phyloP scores from a whole-genome alignment of 225 moss, liverwort and hornwort genomes.

The Neckera pumila region DNA sequence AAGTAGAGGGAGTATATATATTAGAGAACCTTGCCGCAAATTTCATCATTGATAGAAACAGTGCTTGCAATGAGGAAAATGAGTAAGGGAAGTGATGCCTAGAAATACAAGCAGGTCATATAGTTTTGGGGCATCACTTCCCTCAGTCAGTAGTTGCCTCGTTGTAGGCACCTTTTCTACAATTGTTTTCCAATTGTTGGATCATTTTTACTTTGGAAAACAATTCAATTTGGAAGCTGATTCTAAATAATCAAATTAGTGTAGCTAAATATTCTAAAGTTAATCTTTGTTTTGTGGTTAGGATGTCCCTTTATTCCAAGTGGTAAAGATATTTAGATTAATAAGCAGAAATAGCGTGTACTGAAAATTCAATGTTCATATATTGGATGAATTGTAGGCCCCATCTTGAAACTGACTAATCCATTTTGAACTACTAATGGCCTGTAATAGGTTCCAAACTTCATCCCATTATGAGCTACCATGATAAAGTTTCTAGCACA shows the following conservation, averaged over 20 bases:
- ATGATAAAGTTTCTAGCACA: too few species aligned
- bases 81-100: not conserved
- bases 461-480: too few species aligned
- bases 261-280: accelerated
- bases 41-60: not conserved
- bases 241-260: not conserved
- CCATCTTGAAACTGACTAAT: not conserved
- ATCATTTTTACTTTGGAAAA: too few species aligned
- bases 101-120: accelerated
- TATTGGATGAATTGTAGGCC: not conserved
- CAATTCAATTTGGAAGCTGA: not conserved
- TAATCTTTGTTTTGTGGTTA: not conserved
- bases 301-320: not conserved
- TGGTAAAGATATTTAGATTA: not conserved
- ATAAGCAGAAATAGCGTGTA: too few species aligned
- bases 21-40: not conserved
- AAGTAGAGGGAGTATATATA: too few species aligned
- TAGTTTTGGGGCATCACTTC: not conserved
- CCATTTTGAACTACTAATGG: too few species aligned
- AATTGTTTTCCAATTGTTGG: too few species aligned
- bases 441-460: too few species aligned
- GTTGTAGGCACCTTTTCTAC: accelerated
- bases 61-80: not conserved
- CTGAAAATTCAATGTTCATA: not conserved
- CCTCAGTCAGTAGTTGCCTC: accelerated